These are phyloP conservation scores for Prunus salicina DNA, from an alignment of 306 rosid species.

Conservation along the genomic window DNA sequence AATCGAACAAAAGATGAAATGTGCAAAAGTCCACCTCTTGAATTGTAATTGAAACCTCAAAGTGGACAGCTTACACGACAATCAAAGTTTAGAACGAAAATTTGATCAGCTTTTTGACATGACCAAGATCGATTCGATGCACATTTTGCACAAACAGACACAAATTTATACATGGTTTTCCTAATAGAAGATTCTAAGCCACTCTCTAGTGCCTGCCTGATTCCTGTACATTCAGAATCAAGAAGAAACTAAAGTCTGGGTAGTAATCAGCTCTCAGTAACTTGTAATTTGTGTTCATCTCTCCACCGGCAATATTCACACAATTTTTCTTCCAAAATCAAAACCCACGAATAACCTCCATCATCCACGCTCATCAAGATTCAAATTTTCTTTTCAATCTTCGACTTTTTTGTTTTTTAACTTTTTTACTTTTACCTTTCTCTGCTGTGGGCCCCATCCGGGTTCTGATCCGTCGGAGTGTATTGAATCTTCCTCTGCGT, in stretches of 20 bases:
- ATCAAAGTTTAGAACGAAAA: not conserved
- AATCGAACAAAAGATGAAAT: not conserved
- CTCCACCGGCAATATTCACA: not conserved
- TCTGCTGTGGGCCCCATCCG: not conserved
- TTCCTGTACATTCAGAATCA: not conserved
- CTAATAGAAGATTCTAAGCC: not conserved
- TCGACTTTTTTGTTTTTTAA: not conserved
- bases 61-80: not conserved
- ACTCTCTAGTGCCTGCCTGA: conserved; percentile 8
- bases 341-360: not conserved
- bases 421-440: conserved; percentile 22
- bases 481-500: conserved; percentile 25
- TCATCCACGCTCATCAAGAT: not conserved
- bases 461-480: conserved; percentile 20
- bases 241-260: conserved; percentile 11
- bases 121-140: not conserved
- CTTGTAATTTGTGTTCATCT: not conserved
- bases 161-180: not conserved
- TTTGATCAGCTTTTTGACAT: not conserved
- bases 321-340: not conserved
- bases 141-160: not conserved
- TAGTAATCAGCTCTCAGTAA: not conserved
- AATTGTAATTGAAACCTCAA: not conserved
- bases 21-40: not conserved
- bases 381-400: not conserved